Conservation (phyloP, 768 basidiomycete species). For the Hygrophoropsis aurantiaca region DNA sequence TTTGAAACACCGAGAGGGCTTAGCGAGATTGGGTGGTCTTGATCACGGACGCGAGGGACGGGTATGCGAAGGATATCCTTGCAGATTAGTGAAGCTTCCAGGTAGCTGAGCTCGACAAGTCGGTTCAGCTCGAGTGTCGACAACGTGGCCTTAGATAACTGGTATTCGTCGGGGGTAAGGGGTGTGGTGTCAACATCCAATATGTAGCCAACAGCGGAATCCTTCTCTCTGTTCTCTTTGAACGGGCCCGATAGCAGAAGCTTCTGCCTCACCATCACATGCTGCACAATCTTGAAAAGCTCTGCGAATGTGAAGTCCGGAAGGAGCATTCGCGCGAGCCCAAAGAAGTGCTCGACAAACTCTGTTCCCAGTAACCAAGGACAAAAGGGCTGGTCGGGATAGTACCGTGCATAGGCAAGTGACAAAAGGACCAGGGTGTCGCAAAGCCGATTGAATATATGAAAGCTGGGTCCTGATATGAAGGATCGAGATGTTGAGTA, state of each 20-base stretch:
- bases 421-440: slow-evolving; percentile 20
- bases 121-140: slow-evolving; percentile 1
- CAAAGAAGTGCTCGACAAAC: slow-evolving; percentile 30
- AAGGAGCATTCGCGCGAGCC: slow-evolving; percentile 21
- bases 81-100: slow-evolving; percentile 14
- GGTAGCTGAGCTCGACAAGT: slow-evolving; percentile 11
- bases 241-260: slow-evolving; percentile 23
- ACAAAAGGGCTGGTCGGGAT: slow-evolving; percentile 23
- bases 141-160: no score
- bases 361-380: slow-evolving; percentile 21
- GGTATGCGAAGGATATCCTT: slow-evolving; percentile 12
- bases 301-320: slow-evolving; percentile 28
- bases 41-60: no score
- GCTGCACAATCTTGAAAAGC: slow-evolving; percentile 23
- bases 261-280: slow-evolving; percentile 23
- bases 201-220: slow-evolving; percentile 15
- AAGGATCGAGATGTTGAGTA: no score
- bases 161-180: no score
- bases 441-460: slow-evolving; percentile 27
- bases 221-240: slow-evolving; percentile 15
- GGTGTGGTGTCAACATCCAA: slow-evolving; percentile 15
- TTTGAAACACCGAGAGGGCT: no score
- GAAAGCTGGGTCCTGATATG: slow-evolving; percentile 15
- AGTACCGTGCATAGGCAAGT: slow-evolving; percentile 14
- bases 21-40: no score